Evolutionary conservation across 805 yeast genomes (phyloP), one percentile per base, ranked within the genome.

Genomic region (Teunomyces panamensis): DNA sequence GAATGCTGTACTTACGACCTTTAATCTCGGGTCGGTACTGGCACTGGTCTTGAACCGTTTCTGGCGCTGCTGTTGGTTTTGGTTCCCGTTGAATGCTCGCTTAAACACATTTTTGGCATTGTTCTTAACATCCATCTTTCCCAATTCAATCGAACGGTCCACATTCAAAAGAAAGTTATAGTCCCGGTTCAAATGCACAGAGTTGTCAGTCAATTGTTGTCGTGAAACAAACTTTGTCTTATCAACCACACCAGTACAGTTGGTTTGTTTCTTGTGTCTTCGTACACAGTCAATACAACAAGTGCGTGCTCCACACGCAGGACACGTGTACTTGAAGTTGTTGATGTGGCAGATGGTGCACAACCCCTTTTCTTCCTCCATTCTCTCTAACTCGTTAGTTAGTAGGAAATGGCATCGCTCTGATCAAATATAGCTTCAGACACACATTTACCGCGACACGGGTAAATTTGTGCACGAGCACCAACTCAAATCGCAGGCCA

Each of bases 241-340:
- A 58, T 86, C 89, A 30, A 81, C 75, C 14, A 57, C 53, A 0
- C 97, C 97, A 3, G 81, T 68, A 60, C 97, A 91, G 16, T 73
- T 72, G 7, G 78, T 67, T 44, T 78, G 77, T 4, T 54, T 56
- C 63, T 89, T 89, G 59, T 91, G 97, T 17, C 74, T 60, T 50
- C 79, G 81, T 26, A 86, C 87, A 68, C 97, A 91, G 7, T 57
- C 73, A 5, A 87, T 60, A 0, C 87, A 81, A 61, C 97, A 91
- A 0, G 92, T 85, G 48, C 68, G 74, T 4, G 70, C 62, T 5
- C 68, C 67, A 59, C 97, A 91, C 13, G 85, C 84, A 0, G 97
- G 97, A 63, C 97, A 91, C 10, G 76, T 81, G 62, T 91, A 91
- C 57, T 84, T 86, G 48, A 74, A 70, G 9, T 52, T 52, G 33